Conservation (phyloP, 192 early-diverging fungal genomes). For the Linnemannia schmuckeri region DNA sequence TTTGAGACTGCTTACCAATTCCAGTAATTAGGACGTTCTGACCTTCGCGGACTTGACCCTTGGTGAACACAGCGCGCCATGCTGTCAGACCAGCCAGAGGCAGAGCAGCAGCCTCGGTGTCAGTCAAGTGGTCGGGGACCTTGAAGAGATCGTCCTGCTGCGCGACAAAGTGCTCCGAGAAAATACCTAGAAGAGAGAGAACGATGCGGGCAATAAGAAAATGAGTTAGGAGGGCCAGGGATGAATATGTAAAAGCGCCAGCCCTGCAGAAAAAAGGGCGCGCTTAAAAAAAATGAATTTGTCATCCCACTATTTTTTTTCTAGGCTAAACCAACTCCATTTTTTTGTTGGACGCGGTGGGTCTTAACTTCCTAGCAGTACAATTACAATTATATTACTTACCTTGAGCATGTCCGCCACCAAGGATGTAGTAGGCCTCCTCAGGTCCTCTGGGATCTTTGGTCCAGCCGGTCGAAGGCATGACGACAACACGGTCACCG, state of each 20-base stretch:
- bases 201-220: neutral
- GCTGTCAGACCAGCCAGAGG: slow-evolving; percentile 77
- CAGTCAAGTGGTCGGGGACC: slow-evolving; percentile 70
- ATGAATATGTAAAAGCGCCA: neutral
- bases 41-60: slow-evolving; percentile 65
- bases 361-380: neutral
- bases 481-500: slow-evolving; percentile 64
- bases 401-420: slow-evolving; percentile 40
- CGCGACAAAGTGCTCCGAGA: slow-evolving; percentile 68
- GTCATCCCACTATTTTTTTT: slow-evolving; percentile 5
- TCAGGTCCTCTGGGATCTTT: slow-evolving; percentile 68
- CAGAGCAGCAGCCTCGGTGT: slow-evolving; percentile 74
- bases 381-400: neutral
- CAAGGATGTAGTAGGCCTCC: slow-evolving; percentile 58
- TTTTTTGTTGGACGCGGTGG: neutral
- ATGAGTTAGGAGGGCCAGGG: neutral
- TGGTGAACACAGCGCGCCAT: slow-evolving; percentile 73
- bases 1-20: slow-evolving; percentile 59
- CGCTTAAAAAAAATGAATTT: neutral
- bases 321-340: neutral
- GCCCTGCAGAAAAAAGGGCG: neutral
- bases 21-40: slow-evolving; percentile 76
- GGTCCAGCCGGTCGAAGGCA: slow-evolving; percentile 68
- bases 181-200: slow-evolving; percentile 58
- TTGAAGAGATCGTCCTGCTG: slow-evolving; percentile 59